Evolutionary conservation across 441 rosid genomes (phyloP).

Genomic region (Monsonia emarginata): DNA sequence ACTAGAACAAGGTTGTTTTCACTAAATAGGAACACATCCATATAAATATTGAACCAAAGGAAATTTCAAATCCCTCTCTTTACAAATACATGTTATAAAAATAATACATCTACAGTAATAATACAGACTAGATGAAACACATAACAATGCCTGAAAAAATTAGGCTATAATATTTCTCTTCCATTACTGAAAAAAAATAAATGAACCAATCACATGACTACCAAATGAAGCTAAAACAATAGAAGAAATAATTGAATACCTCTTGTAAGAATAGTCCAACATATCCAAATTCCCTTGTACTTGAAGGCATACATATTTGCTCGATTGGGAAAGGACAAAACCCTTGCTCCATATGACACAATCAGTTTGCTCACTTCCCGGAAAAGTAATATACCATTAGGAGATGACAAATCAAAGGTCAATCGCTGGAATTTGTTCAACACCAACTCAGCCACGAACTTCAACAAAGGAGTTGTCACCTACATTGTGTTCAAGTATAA

Average conservation of each 20-base stretch:
- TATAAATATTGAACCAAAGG: neutral
- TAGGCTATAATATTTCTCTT: no score
- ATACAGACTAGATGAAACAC: neutral
- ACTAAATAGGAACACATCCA: neutral
- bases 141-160: neutral
- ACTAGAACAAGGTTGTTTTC: neutral
- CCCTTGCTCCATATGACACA: slow-evolving; percentile 90
- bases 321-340: slow-evolving; percentile 81
- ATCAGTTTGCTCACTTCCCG: slow-evolving; percentile 97
- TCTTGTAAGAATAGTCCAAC: slow-evolving; percentile 77
- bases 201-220: neutral
- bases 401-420: slow-evolving; percentile 91
- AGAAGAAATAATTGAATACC: slow-evolving; percentile 35
- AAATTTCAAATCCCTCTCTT: neutral
- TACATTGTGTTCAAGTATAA: slow-evolving; percentile 28
- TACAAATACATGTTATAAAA: neutral
- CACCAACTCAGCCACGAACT: slow-evolving; percentile 97
- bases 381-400: slow-evolving; percentile 98
- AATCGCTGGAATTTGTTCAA: slow-evolving; percentile 87
- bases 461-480: slow-evolving; percentile 92
- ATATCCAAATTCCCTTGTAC: slow-evolving; percentile 98
- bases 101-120: neutral
- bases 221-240: neutral
- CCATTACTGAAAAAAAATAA: no score
- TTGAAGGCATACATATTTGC: slow-evolving; percentile 91